Base-by-base conservation (phyloP, 1,139 yeast genomes). In the Nakaseomyces kungkrabaensis region DNA sequence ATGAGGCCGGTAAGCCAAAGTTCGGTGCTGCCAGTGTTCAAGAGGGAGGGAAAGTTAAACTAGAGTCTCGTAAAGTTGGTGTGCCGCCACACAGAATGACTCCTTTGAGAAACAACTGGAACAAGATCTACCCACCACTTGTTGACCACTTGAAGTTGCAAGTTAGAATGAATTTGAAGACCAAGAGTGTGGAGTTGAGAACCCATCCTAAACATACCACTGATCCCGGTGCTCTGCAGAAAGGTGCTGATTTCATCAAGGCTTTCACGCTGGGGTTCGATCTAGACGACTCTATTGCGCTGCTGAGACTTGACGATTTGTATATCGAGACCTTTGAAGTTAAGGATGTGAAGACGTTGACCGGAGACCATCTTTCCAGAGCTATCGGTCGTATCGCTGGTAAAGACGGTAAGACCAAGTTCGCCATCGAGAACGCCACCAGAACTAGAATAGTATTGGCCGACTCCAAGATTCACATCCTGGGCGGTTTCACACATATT, bases 351-450 rank as follows among this genome's bases (percentile, higher is more conserved):
- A 94, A 92, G 72, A 90, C 97, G 3, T 74, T 92, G 59, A 82
- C 82, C 36, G 98, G 98, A 25, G 98, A 92, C 70, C 98, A 92
- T 77, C 77, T 92, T 68, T 84, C 96, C 46, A 83, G 99, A 75
- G 98, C 99, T 22, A 92, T 92, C 67, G 99, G 98, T 62, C 89
- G 99, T 77, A 92, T 92, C 68, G 98, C 98, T 26, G 99, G 99
- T 68, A 94, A 92, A 67, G 99, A 92, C 66, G 99, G 99, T 65
- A 90, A 90, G 71, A 92, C 98, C 55, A 92, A 92, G 72, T 92
- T 90, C 69, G 97, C 98, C 37, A 92, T 92, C 63, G 99, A 92
- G 70, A 92, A 92, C 65, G 97, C 98, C 26, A 90, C 98, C 33
- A 80, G 97, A 72, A 92, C 99, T 11, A 84, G 99, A 75, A 90